These are phyloP conservation scores for Pichia sp. DNA, from an alignment of 1,139 yeast genomes.

Conservation along the genomic window DNA sequence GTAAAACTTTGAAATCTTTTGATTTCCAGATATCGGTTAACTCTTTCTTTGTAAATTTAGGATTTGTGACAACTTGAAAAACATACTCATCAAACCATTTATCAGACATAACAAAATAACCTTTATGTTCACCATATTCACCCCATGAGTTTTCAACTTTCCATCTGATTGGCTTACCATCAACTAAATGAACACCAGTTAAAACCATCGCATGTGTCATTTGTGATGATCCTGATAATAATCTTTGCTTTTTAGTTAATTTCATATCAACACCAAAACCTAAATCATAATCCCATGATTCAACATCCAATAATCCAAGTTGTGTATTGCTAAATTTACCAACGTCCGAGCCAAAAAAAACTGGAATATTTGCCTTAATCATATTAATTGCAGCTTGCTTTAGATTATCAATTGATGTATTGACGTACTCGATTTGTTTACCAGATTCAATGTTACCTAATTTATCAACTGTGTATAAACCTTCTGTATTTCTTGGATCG, in stretches of 20 bases:
- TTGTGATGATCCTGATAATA: constrained; percentile 49
- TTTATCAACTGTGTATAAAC: constrained; percentile 55
- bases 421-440: constrained; percentile 56
- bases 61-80: constrained; percentile 53
- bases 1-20: constrained; percentile 47
- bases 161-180: constrained; percentile 55
- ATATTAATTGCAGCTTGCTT: constrained; percentile 51
- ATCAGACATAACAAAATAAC: constrained; percentile 59
- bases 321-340: constrained; percentile 46
- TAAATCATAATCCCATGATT: constrained; percentile 49
- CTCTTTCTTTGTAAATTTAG: constrained; percentile 40
- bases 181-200: constrained; percentile 51
- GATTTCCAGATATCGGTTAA: constrained; percentile 43
- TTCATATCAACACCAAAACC: constrained; percentile 49
- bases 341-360: constrained; percentile 66
- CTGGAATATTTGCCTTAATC: constrained; percentile 57
- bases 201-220: constrained; percentile 70
- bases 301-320: constrained; percentile 49
- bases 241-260: constrained; percentile 46
- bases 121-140: constrained; percentile 50
- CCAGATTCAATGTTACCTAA: constrained; percentile 57
- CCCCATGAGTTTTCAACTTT: constrained; percentile 72
- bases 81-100: constrained; percentile 63
- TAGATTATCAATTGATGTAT: constrained; percentile 42
- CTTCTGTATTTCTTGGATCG: constrained; percentile 55